Evolutionary conservation across 2,329 filamentous ascomycete species (phyloP).

Genomic region (Bipolaris bicolor): DNA sequence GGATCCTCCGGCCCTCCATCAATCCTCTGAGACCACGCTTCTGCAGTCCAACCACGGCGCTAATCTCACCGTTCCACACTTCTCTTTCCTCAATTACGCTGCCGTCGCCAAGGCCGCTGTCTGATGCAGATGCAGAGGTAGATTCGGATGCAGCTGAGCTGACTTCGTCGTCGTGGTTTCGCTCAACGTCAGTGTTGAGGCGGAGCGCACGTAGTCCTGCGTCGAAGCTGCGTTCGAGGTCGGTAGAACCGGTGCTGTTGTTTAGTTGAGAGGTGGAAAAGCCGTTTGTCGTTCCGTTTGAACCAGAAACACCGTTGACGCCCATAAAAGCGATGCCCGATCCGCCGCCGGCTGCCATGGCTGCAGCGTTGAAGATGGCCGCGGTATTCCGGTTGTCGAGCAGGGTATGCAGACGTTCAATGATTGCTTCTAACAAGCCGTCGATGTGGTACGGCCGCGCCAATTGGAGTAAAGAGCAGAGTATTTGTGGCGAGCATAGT

Average conservation of each 20-base stretch:
- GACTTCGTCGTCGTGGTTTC: slow-evolving; percentile 43
- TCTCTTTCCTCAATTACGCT: slow-evolving; percentile 59
- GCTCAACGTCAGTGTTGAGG: slow-evolving; percentile 58
- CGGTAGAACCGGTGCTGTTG: slow-evolving; percentile 12
- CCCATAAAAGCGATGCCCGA: slow-evolving; percentile 72
- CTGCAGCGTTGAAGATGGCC: slow-evolving; percentile 96
- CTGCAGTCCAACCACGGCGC: slow-evolving; percentile 91
- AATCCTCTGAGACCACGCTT: slow-evolving; percentile 89
- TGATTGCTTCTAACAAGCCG: slow-evolving; percentile 87
- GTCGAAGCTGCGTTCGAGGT: slow-evolving; percentile 39
- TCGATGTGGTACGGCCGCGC: slow-evolving; percentile 92
- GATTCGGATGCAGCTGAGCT: slow-evolving; percentile 41
- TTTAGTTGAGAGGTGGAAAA: slow-evolving; percentile 2
- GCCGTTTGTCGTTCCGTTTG: slow-evolving; percentile 40
- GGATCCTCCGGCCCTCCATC: slow-evolving; percentile 90
- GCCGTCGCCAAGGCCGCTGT: slow-evolving; percentile 44
- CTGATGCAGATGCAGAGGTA: slow-evolving; percentile 41
- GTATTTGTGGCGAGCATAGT: slow-evolving; percentile 90
- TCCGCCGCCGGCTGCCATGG: slow-evolving; percentile 95
- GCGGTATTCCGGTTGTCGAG: slow-evolving; percentile 94
- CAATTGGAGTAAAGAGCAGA: slow-evolving; percentile 93
- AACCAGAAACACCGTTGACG: slow-evolving; percentile 34
- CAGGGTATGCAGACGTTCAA: slow-evolving; percentile 86
- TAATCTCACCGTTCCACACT: slow-evolving; percentile 80
- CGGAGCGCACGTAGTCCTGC: slow-evolving; percentile 50